These are phyloP conservation scores for Lactifluus pinguis DNA, from an alignment of 768 basidiomycete species.

Conservation along the genomic window DNA sequence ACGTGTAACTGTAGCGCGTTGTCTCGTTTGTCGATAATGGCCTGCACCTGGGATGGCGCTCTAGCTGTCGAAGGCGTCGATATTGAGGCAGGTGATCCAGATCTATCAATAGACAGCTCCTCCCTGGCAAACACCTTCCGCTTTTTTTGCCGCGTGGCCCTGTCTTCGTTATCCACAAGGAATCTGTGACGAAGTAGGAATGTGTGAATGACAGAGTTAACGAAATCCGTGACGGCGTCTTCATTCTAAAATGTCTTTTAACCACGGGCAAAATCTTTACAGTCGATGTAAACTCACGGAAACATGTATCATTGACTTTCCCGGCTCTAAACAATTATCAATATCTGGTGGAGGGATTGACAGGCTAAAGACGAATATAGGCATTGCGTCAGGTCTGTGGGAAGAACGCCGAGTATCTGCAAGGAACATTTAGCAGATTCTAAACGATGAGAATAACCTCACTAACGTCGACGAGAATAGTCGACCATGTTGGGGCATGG, in stretches of 20 bases:
- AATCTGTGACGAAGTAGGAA: slow-evolving; percentile 65
- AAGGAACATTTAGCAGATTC: slow-evolving; percentile 7
- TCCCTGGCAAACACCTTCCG: slow-evolving; percentile 29
- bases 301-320: slow-evolving; percentile 58
- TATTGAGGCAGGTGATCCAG: no score
- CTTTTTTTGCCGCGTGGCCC: slow-evolving; percentile 42
- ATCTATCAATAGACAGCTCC: not conserved
- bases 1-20: not conserved
- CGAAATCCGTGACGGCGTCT: slow-evolving; percentile 42
- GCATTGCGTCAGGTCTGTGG: slow-evolving; percentile 66
- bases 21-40: not conserved
- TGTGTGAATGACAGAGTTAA: slow-evolving; percentile 47
- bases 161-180: slow-evolving; percentile 21
- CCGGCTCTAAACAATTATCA: slow-evolving; percentile 76
- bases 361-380: slow-evolving; percentile 79
- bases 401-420: slow-evolving; percentile 62
- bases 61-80: not conserved
- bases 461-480: slow-evolving; percentile 2
- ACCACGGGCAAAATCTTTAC: slow-evolving; percentile 10
- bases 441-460: slow-evolving; percentile 1
- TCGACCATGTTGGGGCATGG: slow-evolving; percentile 3
- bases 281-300: slow-evolving; percentile 37
- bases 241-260: slow-evolving; percentile 39
- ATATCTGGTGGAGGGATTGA: slow-evolving; percentile 54
- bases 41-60: not conserved